Conservation (phyloP, 1,284 basidiomycete species). For the Grifola frondosa region DNA sequence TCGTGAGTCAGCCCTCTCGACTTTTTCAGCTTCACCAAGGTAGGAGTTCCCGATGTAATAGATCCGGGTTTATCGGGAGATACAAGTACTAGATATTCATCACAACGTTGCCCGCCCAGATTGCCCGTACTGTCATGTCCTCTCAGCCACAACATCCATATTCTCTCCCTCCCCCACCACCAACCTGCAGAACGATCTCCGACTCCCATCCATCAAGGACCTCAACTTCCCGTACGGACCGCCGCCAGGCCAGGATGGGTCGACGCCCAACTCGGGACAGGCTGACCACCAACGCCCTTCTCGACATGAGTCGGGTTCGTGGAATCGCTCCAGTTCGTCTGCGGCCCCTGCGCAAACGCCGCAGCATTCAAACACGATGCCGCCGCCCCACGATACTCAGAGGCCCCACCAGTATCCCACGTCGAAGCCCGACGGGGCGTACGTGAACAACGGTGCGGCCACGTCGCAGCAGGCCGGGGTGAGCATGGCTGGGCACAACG, state of each 20-base stretch:
- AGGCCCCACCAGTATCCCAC: constrained; percentile 21
- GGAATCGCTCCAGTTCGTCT: constrained; percentile 19
- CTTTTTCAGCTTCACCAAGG: constrained; percentile 3
- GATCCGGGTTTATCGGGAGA: constrained; percentile 31
- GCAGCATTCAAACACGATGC: constrained; percentile 20
- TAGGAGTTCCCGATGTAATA: constrained; percentile 20
- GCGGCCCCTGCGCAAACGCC: constrained; percentile 6
- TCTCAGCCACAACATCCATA: constrained; percentile 31
- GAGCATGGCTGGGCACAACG: constrained; percentile 14
- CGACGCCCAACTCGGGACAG: constrained; percentile 17
- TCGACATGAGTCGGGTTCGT: constrained; percentile 26
- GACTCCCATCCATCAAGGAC: constrained; percentile 66
- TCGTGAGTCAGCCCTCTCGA: not conserved
- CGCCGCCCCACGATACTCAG: constrained; percentile 20
- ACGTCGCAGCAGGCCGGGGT: constrained; percentile 11
- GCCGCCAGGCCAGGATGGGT: constrained; percentile 33
- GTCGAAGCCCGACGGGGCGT: constrained; percentile 19
- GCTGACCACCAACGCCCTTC: constrained; percentile 17
- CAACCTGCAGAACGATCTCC: constrained; percentile 40
- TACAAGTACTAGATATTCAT: constrained; percentile 25
- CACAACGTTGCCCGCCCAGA: constrained; percentile 12
- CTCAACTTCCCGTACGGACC: constrained; percentile 53
- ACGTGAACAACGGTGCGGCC: constrained; percentile 12
- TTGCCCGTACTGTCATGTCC: constrained; percentile 30
- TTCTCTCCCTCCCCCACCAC: constrained; percentile 35